These are phyloP conservation scores for Aureobasidium zeae DNA, from an alignment of 2,329 filamentous ascomycete genomes.

Conservation along the genomic window DNA sequence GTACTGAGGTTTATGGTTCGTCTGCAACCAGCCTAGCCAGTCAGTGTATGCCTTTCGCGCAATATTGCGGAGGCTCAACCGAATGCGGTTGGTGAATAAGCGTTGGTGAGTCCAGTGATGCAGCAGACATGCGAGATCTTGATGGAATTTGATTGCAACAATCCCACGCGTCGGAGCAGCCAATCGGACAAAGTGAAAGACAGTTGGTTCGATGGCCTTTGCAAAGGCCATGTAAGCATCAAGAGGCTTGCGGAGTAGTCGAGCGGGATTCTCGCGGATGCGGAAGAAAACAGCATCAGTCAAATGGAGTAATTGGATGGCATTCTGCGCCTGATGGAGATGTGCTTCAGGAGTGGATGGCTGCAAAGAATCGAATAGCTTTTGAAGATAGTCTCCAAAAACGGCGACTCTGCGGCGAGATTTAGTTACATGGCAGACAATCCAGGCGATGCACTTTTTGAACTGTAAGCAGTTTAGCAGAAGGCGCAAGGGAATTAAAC, in stretches of 20 bases:
- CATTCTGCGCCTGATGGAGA: neutral
- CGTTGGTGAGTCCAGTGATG: conserved; percentile 8
- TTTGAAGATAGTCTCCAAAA: conserved; percentile 17
- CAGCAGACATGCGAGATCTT: conserved; percentile 5
- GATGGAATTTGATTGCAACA: conserved; percentile 10
- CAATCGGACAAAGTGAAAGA: neutral
- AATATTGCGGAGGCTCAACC: conserved; percentile 9
- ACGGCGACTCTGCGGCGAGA: conserved; percentile 15
- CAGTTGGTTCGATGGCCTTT: neutral
- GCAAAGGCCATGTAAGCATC: conserved; percentile 10
- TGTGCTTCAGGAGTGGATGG: neutral
- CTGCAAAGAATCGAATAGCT: conserved; percentile 8
- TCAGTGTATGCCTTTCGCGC: conserved; percentile 10
- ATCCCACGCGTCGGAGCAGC: conserved; percentile 2
- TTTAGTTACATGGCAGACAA: conserved; percentile 16
- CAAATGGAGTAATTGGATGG: neutral
- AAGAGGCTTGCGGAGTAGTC: conserved; percentile 5
- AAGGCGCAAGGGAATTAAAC: neutral
- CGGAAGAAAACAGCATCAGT: conserved; percentile 5
- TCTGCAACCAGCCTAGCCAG: conserved; percentile 14
- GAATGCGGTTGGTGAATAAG: conserved; percentile 12
- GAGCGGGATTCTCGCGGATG: conserved; percentile 9
- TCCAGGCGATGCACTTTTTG: conserved; percentile 17
- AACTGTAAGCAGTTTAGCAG: conserved; percentile 18
- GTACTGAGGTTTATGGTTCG: neutral